Percentiles rank a stretch among this genome's conserved stretches.
These are phyloP conservation scores for Talinum fruticosum DNA, from an alignment of 148 eudicot species.

Conservation along the genomic window DNA sequence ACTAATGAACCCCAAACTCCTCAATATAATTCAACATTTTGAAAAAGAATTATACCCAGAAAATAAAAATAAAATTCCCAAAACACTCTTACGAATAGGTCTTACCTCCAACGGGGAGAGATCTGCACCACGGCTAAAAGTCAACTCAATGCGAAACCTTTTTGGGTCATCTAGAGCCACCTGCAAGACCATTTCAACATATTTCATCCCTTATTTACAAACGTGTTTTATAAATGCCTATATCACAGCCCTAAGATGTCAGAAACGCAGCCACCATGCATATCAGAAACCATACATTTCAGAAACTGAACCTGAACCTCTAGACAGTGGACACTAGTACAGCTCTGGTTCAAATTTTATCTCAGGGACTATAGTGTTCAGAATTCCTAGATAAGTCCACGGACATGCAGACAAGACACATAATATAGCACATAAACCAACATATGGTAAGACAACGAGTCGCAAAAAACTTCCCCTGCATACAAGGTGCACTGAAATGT, in stretches of 20 bases:
- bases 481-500: background rate
- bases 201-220: background rate
- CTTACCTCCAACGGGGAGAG: constrained; percentile 91
- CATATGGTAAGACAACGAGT: background rate
- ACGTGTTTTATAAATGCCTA: background rate
- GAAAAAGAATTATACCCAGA: background rate
- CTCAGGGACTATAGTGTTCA: background rate
- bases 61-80: background rate
- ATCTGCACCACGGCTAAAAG: constrained; percentile 99
- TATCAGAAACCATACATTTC: background rate
- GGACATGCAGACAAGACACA: background rate
- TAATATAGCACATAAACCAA: background rate
- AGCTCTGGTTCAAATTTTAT: background rate
- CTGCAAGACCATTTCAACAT: constrained; percentile 38
- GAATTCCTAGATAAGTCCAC: background rate
- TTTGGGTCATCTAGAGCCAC: constrained; percentile 81
- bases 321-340: background rate
- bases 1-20: background rate
- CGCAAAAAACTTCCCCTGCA: background rate
- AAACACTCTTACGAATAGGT: background rate
- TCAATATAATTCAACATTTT: background rate
- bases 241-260: background rate
- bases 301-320: background rate
- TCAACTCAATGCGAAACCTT: constrained; percentile 83
- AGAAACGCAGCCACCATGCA: background rate